phyloP scores from a whole-genome alignment of 768 basidiomycete species.

The Podaxis sp. region DNA sequence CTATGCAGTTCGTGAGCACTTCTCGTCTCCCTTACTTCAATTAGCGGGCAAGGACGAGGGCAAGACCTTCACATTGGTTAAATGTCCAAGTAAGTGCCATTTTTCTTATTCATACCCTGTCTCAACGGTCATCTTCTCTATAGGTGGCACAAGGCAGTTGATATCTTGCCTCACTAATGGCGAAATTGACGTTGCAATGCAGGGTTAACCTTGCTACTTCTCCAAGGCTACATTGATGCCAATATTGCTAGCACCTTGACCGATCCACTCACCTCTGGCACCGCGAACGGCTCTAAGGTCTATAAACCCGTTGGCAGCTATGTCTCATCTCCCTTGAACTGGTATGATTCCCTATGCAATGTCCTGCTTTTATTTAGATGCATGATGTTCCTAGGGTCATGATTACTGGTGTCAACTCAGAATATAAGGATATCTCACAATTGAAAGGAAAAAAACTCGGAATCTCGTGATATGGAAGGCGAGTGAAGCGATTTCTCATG shows the following conservation, averaged over 20 bases:
- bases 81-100: slow-evolving; percentile 73
- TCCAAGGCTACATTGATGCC: neutral
- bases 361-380: neutral
- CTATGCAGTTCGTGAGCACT: slow-evolving; percentile 75
- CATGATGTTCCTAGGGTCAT: slow-evolving; percentile 65
- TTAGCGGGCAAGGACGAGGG: slow-evolving; percentile 68
- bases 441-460: slow-evolving; percentile 82
- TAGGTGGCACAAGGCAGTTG: slow-evolving; percentile 84
- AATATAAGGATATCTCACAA: slow-evolving; percentile 68
- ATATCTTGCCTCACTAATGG: slow-evolving; percentile 72
- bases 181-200: slow-evolving; percentile 85
- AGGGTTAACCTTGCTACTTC: neutral
- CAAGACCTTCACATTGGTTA: slow-evolving; percentile 77
- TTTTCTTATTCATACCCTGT: slow-evolving; percentile 11
- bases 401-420: slow-evolving; percentile 79
- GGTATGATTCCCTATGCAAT: slow-evolving; percentile 39
- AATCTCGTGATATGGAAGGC: slow-evolving; percentile 88
- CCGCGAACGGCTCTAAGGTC: slow-evolving; percentile 82
- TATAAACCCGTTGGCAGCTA: slow-evolving; percentile 94
- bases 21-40: slow-evolving; percentile 89
- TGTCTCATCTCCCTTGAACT: slow-evolving; percentile 85
- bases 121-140: slow-evolving; percentile 9
- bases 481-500: slow-evolving; percentile 5
- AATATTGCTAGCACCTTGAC: slow-evolving; percentile 63
- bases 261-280: slow-evolving; percentile 87